Evolutionary conservation across 2,329 filamentous ascomycete species (phyloP).

Genomic region (Fusarium staphyleae): DNA sequence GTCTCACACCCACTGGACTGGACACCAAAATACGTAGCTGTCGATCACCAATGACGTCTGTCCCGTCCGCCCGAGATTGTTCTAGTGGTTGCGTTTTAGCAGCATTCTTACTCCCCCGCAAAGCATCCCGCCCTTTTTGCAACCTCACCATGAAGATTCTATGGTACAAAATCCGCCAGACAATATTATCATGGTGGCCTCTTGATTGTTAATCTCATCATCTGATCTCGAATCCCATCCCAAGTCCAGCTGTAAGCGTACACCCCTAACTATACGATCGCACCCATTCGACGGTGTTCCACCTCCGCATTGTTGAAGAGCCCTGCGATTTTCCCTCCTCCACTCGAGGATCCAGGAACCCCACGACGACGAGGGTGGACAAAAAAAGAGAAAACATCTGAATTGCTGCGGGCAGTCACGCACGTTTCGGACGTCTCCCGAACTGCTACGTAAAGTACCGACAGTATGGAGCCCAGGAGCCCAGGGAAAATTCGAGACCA

Average conservation of each 20-base stretch:
- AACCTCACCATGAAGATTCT: too few species aligned
- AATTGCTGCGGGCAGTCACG: conserved; percentile 13
- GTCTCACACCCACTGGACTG: too few species aligned
- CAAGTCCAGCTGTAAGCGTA: too few species aligned
- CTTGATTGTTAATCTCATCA: too few species aligned
- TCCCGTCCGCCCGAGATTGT: conserved; percentile 1
- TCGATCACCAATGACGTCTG: conserved; percentile 27
- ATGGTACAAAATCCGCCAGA: too few species aligned
- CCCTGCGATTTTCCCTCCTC: too few species aligned
- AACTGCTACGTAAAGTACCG: conserved; percentile 25
- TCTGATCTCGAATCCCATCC: too few species aligned
- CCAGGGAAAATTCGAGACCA: not conserved
- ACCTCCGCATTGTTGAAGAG: not conserved
- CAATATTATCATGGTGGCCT: not conserved
- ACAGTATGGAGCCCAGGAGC: conserved; percentile 10
- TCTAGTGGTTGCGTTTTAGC: conserved; percentile 4
- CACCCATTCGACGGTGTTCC: conserved; percentile 1
- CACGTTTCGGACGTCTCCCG: conserved; percentile 33
- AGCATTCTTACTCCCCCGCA: conserved; percentile 17
- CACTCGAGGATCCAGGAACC: too few species aligned
- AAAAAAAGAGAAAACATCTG: not conserved
- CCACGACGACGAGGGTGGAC: conserved; percentile 1
- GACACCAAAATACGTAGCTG: too few species aligned
- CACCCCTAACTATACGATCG: too few species aligned
- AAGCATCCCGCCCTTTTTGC: too few species aligned